Conservation (phyloP, 345 rosid species). For the Cardiospermum halicacabum region DNA sequence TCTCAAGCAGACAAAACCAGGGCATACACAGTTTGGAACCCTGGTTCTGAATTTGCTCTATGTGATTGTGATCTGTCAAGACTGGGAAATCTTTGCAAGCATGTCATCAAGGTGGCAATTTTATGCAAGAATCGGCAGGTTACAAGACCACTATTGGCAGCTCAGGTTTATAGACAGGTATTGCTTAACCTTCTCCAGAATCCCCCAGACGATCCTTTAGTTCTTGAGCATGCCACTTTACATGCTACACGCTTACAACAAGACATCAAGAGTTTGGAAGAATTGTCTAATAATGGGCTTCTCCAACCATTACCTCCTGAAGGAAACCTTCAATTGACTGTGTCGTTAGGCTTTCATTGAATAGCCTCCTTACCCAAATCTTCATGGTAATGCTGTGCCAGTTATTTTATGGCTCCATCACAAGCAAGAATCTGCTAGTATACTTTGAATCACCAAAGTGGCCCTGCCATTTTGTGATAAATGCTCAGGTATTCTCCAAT, state of each 20-base stretch:
- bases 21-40: conserved; percentile 41
- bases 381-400: background rate
- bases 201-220: conserved; percentile 41
- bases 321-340: conserved; percentile 24
- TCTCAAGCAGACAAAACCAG: conserved; percentile 39
- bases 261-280: conserved; percentile 48
- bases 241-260: conserved; percentile 40
- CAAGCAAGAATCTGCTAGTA: conserved; percentile 4
- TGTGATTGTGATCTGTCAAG: conserved; percentile 45
- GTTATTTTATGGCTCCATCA: background rate
- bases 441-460: background rate
- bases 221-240: conserved; percentile 39
- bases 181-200: conserved; percentile 45
- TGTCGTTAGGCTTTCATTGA: conserved; percentile 28
- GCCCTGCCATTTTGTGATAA: conserved; percentile 20
- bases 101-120: conserved; percentile 46
- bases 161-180: conserved; percentile 38
- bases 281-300: conserved; percentile 42
- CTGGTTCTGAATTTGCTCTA: conserved; percentile 51
- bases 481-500: conserved; percentile 30
- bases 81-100: conserved; percentile 48
- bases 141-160: conserved; percentile 39
- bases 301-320: conserved; percentile 38
- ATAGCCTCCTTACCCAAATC: background rate
- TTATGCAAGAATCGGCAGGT: conserved; percentile 40